phyloP scores from a whole-genome alignment of 257 asterid species.

The Marsdenia floribunda region DNA sequence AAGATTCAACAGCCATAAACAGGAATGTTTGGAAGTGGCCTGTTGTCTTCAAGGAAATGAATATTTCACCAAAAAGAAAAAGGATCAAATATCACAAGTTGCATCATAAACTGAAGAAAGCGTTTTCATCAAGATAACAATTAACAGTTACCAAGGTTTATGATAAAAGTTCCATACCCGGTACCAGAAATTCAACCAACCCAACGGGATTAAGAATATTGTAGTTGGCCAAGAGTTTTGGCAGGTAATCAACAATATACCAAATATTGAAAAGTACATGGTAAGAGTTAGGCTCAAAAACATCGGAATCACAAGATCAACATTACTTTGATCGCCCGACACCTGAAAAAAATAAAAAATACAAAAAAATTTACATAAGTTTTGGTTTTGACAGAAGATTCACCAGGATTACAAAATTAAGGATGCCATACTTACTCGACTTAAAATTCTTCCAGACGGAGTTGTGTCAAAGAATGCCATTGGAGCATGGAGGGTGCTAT shows the following conservation, averaged over 20 bases:
- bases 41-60: not conserved
- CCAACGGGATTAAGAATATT: constrained; percentile 51
- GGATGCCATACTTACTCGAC: constrained; percentile 45
- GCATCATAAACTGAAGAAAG: not conserved
- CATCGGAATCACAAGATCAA: constrained; percentile 49
- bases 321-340: constrained; percentile 53
- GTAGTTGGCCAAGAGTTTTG: constrained; percentile 69
- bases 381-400: not conserved
- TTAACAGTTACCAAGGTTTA: not conserved
- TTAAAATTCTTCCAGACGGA: constrained; percentile 75
- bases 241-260: constrained; percentile 40
- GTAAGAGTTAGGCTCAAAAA: constrained; percentile 31
- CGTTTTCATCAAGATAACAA: not conserved
- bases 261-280: constrained; percentile 36
- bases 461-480: constrained; percentile 89
- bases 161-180: constrained; percentile 41
- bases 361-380: not conserved
- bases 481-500: constrained; percentile 65
- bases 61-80: not conserved
- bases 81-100: not conserved
- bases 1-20: not conserved
- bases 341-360: constrained; percentile 34
- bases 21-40: not conserved
- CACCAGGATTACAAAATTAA: not conserved
- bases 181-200: constrained; percentile 63